These are phyloP conservation scores for Cladochytrium tenue DNA, from an alignment of 371 early-diverging fungal genomes.

Conservation along the genomic window DNA sequence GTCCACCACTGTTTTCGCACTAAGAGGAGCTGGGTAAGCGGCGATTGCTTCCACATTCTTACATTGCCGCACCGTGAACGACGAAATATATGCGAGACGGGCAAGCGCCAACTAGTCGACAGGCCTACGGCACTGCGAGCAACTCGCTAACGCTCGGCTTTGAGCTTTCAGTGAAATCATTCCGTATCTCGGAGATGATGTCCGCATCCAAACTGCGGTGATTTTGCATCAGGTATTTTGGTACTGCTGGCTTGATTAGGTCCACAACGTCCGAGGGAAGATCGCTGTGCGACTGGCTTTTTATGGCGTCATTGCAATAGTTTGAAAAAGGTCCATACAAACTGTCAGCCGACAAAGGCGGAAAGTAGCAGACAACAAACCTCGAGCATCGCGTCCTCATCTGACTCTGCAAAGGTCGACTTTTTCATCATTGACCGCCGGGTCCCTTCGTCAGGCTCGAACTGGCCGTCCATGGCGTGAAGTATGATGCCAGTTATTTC, in stretches of 20 bases:
- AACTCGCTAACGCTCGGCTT: slow-evolving; percentile 38
- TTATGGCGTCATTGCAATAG: slow-evolving; percentile 45
- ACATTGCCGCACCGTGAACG: no score
- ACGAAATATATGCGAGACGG: not conserved
- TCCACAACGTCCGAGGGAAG: slow-evolving; percentile 28
- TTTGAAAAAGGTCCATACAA: slow-evolving; percentile 45
- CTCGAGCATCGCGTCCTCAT: slow-evolving; percentile 27
- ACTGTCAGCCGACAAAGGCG: no score
- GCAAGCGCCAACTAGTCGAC: no score
- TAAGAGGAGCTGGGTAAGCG: no score
- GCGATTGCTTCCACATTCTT: no score
- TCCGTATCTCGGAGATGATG: slow-evolving; percentile 37
- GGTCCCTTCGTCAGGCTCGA: slow-evolving; percentile 19
- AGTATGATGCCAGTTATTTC: slow-evolving; percentile 35
- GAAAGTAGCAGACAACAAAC: no score
- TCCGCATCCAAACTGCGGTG: slow-evolving; percentile 21
- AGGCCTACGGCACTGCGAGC: no score
- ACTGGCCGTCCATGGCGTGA: slow-evolving; percentile 30
- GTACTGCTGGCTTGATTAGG: slow-evolving; percentile 34
- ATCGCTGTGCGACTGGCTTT: slow-evolving; percentile 37
- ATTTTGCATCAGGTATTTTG: slow-evolving; percentile 17
- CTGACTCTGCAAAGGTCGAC: slow-evolving; percentile 1
- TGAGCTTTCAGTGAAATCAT: slow-evolving; percentile 43
- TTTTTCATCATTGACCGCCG: slow-evolving; percentile 3
- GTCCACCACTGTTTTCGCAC: no score